A percentile compares a stretch with the other conserved stretches of the same genome.
These are phyloP conservation scores for Aspergillus pseudoviridinutans DNA, from an alignment of 2,329 filamentous ascomycete species.

Conservation along the genomic window DNA sequence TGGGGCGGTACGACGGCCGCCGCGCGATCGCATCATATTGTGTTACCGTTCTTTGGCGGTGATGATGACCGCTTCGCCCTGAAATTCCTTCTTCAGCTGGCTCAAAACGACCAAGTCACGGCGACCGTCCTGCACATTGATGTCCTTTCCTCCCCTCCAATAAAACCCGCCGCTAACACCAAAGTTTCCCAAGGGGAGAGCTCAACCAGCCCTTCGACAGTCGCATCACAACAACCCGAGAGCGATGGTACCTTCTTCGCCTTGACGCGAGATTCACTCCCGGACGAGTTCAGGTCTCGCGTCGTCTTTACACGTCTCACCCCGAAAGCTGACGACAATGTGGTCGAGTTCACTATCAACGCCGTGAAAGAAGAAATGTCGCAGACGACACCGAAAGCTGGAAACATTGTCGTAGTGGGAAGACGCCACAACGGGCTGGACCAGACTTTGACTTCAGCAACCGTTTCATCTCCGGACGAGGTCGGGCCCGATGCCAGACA, in stretches of 20 bases:
- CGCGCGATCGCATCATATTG: slow-evolving; percentile 72
- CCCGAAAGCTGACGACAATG: slow-evolving; percentile 41
- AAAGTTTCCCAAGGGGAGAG: neutral
- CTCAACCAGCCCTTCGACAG: neutral
- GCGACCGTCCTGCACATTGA: slow-evolving; percentile 67
- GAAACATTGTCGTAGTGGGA: slow-evolving; percentile 67
- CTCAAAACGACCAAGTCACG: slow-evolving; percentile 71
- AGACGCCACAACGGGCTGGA: slow-evolving; percentile 35
- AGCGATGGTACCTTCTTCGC: slow-evolving; percentile 55
- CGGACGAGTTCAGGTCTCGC: slow-evolving; percentile 47
- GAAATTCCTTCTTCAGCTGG: slow-evolving; percentile 77
- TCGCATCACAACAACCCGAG: slow-evolving; percentile 23
- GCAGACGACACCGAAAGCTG: slow-evolving; percentile 60
- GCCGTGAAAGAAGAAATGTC: slow-evolving; percentile 58
- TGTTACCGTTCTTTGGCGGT: slow-evolving; percentile 82
- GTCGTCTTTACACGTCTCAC: slow-evolving; percentile 51
- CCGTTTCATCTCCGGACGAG: slow-evolving; percentile 33
- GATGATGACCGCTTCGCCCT: slow-evolving; percentile 77
- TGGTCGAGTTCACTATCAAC: slow-evolving; percentile 43
- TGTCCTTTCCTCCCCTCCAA: slow-evolving; percentile 14
- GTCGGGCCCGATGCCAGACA: slow-evolving; percentile 27
- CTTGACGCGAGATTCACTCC: slow-evolving; percentile 54
- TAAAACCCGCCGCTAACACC: slow-evolving; percentile 2
- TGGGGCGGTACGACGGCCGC: slow-evolving; percentile 57
- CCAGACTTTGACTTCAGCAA: slow-evolving; percentile 1